phyloP scores from a whole-genome alignment of 2,329 filamentous ascomycete species.

The Cercospora sp. region DNA sequence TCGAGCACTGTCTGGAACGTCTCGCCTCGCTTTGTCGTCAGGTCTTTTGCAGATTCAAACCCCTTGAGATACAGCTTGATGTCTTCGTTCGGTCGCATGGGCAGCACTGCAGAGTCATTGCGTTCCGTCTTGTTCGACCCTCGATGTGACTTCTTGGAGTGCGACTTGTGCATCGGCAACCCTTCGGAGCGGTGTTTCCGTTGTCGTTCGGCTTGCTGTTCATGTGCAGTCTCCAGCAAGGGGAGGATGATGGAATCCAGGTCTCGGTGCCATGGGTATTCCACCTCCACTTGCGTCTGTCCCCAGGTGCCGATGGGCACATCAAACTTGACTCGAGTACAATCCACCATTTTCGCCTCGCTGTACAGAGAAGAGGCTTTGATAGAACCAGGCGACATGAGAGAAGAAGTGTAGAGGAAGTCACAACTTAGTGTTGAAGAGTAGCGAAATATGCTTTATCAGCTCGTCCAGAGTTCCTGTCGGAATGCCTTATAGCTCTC shows the following conservation, averaged over 20 bases:
- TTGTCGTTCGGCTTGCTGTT: conserved; percentile 18
- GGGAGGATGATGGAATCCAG: conserved; percentile 21
- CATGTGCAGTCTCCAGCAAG: conserved; percentile 19
- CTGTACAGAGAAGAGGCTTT: conserved; percentile 13
- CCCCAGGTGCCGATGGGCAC: conserved; percentile 22
- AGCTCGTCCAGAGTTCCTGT: neutral
- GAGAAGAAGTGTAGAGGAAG: neutral
- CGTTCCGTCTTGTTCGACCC: neutral
- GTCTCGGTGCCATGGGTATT: conserved; percentile 23
- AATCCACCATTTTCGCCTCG: conserved; percentile 12
- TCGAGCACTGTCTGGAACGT: conserved; percentile 17
- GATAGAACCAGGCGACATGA: conserved; percentile 12
- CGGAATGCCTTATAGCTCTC: conserved; percentile 4
- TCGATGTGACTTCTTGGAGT: conserved; percentile 7
- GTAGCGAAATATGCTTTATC: neutral
- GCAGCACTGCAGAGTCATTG: conserved; percentile 1
- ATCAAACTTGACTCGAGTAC: conserved; percentile 20
- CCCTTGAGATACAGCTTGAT: conserved; percentile 21
- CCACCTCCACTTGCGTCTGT: conserved; percentile 20
- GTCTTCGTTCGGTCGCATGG: conserved; percentile 18
- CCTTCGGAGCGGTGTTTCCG: conserved; percentile 14
- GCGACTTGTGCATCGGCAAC: conserved; percentile 5
- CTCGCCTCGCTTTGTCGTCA: conserved; percentile 19
- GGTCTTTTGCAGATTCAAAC: conserved; percentile 15
- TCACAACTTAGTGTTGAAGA: neutral